Base-by-base conservation (phyloP, 148 eudicot species). In the Drosera capensis region DNA sequence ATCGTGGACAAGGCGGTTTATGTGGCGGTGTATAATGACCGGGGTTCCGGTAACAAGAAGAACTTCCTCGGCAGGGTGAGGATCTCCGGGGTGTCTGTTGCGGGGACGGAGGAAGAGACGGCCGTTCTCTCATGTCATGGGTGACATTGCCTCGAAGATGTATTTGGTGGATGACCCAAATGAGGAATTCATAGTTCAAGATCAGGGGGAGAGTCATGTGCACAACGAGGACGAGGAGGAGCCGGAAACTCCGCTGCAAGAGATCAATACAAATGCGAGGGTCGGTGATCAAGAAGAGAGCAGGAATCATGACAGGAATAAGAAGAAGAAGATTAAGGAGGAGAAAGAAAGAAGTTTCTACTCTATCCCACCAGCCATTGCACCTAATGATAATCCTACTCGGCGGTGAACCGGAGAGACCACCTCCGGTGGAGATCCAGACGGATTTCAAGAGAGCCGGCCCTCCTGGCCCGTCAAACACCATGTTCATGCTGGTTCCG, bases 31-130 rank as follows among this genome's bases (percentile, higher is more conserved):
- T 80, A 71, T 50, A 71, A 78, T 30, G 85, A 85, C 39, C 23
- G 25, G 21, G 64, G 55, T 15, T 39, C 51, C 8, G 75, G 63
- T 28, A 64, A 58, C 22, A 71, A 55, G 31, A 60, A 54, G 36
- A 67, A 66, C 52, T 90, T 90, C 38, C 71, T 90, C 0, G 99
- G 99, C 46, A 75, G 82, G 7, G 99, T 90, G 28, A 61, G 73
- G 30, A 73, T 90, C 29, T 75, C 95, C 2, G 95, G 80, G 35
- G 52, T 23, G 14, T 71, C 72, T 5, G 71, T 90, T 1, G 67
- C 93, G 0, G 8, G 9, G 1, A 46, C 72, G 8, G 80, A 74
- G 42, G 25, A 59, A 12, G 71, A 68, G 11, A 68, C 87, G 5
- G 4, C 19, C 4, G 72, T 67, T 5, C 84, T 84, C 93, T 15